phyloP scores from a whole-genome alignment of 805 yeast genomes.

The Candida alai region DNA sequence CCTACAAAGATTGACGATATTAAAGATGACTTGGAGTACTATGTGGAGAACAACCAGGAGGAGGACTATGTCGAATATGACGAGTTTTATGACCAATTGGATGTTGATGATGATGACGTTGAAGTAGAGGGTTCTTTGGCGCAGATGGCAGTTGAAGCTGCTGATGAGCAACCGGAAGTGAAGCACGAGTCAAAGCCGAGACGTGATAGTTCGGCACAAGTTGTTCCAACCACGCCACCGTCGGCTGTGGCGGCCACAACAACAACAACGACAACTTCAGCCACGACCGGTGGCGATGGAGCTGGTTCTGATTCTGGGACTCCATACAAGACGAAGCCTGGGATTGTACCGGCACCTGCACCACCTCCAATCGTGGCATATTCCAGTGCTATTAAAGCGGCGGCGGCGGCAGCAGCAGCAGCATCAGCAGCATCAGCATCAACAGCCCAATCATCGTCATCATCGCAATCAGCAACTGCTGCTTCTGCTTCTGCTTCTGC shows the following conservation, averaged over 20 bases:
- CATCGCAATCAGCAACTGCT: conserved; percentile 7
- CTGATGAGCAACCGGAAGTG: conserved; percentile 9
- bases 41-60: conserved; percentile 90
- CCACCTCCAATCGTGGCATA: conserved; percentile 22
- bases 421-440: neutral
- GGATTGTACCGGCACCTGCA: conserved; percentile 20
- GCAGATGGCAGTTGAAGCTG: conserved; percentile 18
- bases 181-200: neutral
- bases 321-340: conserved; percentile 16
- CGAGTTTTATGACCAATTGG: conserved; percentile 83
- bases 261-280: conserved; percentile 8
- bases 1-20: conserved; percentile 72
- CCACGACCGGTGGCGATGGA: neutral
- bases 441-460: conserved; percentile 7
- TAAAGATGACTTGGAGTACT: conserved; percentile 87
- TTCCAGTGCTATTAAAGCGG: conserved; percentile 22
- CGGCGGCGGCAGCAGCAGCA: conserved; percentile 13
- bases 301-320: conserved; percentile 9
- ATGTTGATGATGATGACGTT: conserved; percentile 48
- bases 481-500: conserved; percentile 15
- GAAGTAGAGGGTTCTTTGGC: conserved; percentile 23
- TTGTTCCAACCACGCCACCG: conserved; percentile 10
- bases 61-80: conserved; percentile 93
- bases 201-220: conserved; percentile 8
- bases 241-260: conserved; percentile 13